Percentiles rank a stretch among this genome's conserved stretches.
Conservation (phyloP, 116 monocot genomes). For the Zostera marina region DNA sequence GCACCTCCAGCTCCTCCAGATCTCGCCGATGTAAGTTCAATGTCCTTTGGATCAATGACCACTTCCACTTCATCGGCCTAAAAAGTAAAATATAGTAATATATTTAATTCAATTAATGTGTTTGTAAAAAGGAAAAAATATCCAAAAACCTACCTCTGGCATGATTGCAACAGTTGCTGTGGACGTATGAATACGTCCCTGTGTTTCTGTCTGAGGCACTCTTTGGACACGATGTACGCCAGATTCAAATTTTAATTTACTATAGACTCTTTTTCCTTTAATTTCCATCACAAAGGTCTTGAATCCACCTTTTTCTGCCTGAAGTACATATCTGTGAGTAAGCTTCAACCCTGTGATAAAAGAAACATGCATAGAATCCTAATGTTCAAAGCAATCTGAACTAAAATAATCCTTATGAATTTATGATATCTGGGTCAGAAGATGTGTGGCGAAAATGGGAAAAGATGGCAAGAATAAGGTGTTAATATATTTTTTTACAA, state of each 20-base stretch:
- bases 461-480: no score
- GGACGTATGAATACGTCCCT: slow-evolving; percentile 92
- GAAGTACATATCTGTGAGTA: slow-evolving; percentile 10
- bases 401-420: background rate
- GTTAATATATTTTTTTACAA: no score
- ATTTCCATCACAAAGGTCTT: slow-evolving; percentile 91
- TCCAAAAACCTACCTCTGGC: slow-evolving; percentile 53
- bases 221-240: slow-evolving; percentile 98
- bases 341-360: slow-evolving; percentile 5
- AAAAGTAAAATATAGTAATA: background rate
- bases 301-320: slow-evolving; percentile 97
- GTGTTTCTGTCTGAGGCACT: slow-evolving; percentile 88
- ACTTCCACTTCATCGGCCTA: slow-evolving; percentile 97
- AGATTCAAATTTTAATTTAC: slow-evolving; percentile 89
- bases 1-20: slow-evolving; percentile 97
- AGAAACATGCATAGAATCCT: slow-evolving; percentile 5
- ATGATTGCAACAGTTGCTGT: slow-evolving; percentile 99
- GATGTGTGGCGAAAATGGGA: background rate
- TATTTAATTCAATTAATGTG: no score
- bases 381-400: background rate
- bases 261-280: slow-evolving; percentile 71
- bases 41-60: slow-evolving; percentile 89
- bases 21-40: slow-evolving; percentile 84
- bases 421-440: background rate
- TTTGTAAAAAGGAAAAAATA: background rate